These are phyloP conservation scores for Sclerotinia subarctica DNA, from an alignment of 2,329 filamentous ascomycete genomes.

Conservation along the genomic window DNA sequence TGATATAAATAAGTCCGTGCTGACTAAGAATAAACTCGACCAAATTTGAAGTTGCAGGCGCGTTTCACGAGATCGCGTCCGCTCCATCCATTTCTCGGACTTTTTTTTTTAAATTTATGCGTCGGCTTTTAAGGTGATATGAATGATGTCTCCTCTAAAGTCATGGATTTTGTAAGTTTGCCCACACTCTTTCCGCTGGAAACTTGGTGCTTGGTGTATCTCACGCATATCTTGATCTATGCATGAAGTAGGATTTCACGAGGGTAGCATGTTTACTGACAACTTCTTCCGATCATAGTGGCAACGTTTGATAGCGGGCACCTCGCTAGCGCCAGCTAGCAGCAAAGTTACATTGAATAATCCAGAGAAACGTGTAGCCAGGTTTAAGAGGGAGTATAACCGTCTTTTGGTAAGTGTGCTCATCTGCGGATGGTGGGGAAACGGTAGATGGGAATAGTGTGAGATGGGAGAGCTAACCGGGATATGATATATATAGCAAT, in stretches of 20 bases:
- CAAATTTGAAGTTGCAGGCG: background rate
- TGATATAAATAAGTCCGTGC: background rate
- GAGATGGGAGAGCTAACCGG: background rate
- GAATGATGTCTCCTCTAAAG: slow-evolving; percentile 28
- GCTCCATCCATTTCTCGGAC: slow-evolving; percentile 6
- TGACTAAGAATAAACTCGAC: slow-evolving; percentile 1
- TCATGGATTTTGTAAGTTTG: slow-evolving; percentile 31
- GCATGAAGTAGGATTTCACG: background rate
- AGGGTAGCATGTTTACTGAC: slow-evolving; percentile 14
- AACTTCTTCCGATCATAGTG: slow-evolving; percentile 46
- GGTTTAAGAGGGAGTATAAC: slow-evolving; percentile 65
- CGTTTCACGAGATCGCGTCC: slow-evolving; percentile 4
- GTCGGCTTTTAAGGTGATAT: slow-evolving; percentile 13
- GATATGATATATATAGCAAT: slow-evolving; percentile 43
- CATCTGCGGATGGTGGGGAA: background rate
- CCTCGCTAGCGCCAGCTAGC: slow-evolving; percentile 53
- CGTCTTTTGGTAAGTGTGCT: slow-evolving; percentile 53
- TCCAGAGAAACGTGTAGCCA: slow-evolving; percentile 60
- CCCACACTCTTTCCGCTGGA: background rate
- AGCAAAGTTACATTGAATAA: slow-evolving; percentile 60
- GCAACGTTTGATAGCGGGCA: slow-evolving; percentile 64
- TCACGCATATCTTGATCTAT: background rate
- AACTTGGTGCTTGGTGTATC: background rate
- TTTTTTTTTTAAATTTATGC: slow-evolving; percentile 21
- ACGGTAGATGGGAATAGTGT: background rate